phyloP scores from a whole-genome alignment of 306 rosid species.

The Erythrophleum fordii region DNA sequence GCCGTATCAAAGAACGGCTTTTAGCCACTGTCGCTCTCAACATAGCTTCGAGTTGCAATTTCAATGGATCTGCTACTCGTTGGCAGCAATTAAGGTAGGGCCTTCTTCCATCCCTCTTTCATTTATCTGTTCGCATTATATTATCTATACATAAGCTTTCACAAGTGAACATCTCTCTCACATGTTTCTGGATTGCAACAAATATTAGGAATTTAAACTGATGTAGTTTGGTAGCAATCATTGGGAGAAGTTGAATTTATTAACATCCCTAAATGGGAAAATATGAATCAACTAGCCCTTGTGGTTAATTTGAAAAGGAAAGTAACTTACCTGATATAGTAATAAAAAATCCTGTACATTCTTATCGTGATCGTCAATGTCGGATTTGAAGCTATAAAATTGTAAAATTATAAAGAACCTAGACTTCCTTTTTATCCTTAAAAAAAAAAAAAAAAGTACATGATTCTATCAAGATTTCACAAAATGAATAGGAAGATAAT shows the following conservation, averaged over 20 bases:
- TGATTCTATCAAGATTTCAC: too few relatives aligned
- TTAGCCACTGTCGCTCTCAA: not conserved
- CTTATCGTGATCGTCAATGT: not conserved
- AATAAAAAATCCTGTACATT: not conserved
- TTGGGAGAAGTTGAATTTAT: slow-evolving; percentile 25
- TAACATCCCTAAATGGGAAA: slow-evolving; percentile 18
- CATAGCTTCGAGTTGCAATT: not conserved
- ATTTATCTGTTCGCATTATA: not conserved
- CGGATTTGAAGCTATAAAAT: not conserved
- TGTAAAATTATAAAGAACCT: slow-evolving; percentile 18
- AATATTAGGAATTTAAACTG: not conserved
- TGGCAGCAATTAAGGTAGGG: too few relatives aligned
- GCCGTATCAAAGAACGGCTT: not conserved
- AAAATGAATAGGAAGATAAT: too few relatives aligned
- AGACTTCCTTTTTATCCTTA: not conserved
- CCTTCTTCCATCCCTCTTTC: not conserved
- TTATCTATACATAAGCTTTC: not conserved
- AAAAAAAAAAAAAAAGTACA: too few relatives aligned
- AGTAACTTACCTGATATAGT: not conserved
- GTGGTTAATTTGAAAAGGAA: slow-evolving; percentile 8
- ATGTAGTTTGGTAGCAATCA: not conserved
- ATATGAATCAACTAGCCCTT: not conserved
- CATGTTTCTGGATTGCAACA: not conserved
- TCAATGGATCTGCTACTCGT: not conserved
- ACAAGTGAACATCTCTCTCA: not conserved